phyloP scores from a whole-genome alignment of 768 basidiomycete species.

The Thelephora aurantiotincta region DNA sequence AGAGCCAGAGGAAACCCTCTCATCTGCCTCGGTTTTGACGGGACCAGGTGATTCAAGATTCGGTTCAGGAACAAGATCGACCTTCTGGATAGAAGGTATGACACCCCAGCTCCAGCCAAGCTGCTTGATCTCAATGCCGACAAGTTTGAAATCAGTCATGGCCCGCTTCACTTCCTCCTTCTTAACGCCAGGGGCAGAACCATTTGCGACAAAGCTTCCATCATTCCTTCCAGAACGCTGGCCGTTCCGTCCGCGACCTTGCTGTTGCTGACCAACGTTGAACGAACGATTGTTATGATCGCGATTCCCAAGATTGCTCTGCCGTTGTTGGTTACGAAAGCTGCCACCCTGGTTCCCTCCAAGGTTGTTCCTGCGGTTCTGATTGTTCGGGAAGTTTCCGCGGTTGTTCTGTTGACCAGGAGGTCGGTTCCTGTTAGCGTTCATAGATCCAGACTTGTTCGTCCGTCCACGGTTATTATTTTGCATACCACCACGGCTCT shows the following conservation, averaged over 20 bases:
- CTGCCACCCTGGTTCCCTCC: conserved; percentile 30
- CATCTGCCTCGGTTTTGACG: conserved; percentile 3
- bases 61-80: background rate
- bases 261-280: conserved; percentile 31
- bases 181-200: conserved; percentile 26
- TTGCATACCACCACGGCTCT: conserved; percentile 24
- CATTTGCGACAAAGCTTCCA: conserved; percentile 16
- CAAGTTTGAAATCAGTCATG: conserved; percentile 95
- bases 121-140: conserved; percentile 75
- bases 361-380: conserved; percentile 14
- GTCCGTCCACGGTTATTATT: conserved; percentile 29
- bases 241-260: conserved; percentile 20
- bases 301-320: conserved; percentile 51
- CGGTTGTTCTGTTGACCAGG: conserved; percentile 10
- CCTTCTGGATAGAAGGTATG: conserved; percentile 20
- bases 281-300: conserved; percentile 60
- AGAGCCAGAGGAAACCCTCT: conserved; percentile 2
- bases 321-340: conserved; percentile 44
- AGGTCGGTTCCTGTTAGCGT: conserved; percentile 17
- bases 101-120: conserved; percentile 82
- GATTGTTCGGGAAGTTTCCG: conserved; percentile 5
- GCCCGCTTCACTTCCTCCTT: conserved; percentile 84
- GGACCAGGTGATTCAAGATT: conserved; percentile 17
- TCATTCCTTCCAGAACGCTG: conserved; percentile 26
- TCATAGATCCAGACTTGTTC: conserved; percentile 10